Evolutionary conservation across 2,329 filamentous ascomycete species (phyloP).

Genomic region (Alternaria sp.): DNA sequence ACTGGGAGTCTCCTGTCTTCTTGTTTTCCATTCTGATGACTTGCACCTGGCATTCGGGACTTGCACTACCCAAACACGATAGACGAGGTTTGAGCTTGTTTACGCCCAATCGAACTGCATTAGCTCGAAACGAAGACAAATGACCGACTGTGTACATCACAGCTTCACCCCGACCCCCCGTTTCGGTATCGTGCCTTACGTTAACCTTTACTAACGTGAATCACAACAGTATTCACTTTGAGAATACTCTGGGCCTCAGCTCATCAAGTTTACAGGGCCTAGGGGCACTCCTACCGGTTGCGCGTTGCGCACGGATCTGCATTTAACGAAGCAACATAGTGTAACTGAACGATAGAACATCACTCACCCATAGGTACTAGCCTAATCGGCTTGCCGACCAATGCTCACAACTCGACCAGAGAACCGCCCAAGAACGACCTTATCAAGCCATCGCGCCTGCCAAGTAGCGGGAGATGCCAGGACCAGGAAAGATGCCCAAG

Average conservation of each 20-base stretch:
- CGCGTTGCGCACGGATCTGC: background rate
- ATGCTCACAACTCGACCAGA: background rate
- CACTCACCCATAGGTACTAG: background rate
- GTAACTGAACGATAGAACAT: background rate
- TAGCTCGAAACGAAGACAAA: background rate
- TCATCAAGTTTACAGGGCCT: background rate
- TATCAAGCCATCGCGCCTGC: background rate
- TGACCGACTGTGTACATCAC: background rate
- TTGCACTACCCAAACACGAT: background rate
- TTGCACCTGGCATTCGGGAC: background rate
- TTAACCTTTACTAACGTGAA: background rate
- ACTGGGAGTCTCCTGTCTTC: background rate
- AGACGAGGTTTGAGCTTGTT: background rate
- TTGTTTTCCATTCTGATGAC: background rate
- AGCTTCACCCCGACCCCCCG: background rate
- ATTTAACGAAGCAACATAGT: background rate
- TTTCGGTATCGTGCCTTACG: background rate
- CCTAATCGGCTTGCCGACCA: background rate
- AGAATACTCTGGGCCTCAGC: background rate
- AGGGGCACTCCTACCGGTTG: background rate
- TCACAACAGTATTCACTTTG: background rate
- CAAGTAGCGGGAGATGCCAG: background rate
- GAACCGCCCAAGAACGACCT: background rate
- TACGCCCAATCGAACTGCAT: background rate
- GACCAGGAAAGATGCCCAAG: background rate